A percentile compares a stretch with the other conserved stretches of the same genome.
Evolutionary conservation across 1,284 basidiomycete species (phyloP).

Genomic region (Coniferiporia weirii): DNA sequence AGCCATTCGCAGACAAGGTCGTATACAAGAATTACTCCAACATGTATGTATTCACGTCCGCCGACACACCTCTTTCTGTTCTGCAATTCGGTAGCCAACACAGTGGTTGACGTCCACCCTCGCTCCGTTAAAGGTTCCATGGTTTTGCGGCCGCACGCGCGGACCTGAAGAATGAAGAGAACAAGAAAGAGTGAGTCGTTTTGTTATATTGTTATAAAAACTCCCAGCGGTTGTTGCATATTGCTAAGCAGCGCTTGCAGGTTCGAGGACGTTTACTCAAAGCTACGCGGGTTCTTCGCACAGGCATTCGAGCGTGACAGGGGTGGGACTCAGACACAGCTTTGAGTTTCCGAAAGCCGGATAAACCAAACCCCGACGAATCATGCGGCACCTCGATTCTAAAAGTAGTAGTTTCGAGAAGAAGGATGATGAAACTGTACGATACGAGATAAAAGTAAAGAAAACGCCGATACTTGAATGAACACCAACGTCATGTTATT

Average conservation of each 20-base stretch:
- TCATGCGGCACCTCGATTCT: no score
- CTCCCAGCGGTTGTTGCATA: no score
- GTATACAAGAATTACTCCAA: conserved; percentile 50
- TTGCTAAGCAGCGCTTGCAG: conserved; percentile 24
- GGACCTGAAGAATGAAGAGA: conserved; percentile 56
- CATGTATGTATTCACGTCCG: conserved; percentile 33
- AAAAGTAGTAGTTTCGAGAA: no score
- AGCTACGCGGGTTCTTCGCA: conserved; percentile 47
- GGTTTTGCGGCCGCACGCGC: conserved; percentile 72
- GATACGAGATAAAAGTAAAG: no score
- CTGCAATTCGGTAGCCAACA: no score
- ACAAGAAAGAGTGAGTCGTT: conserved; percentile 51
- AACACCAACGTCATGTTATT: no score
- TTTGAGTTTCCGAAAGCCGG: neutral
- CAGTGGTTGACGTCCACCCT: neutral
- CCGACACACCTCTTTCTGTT: neutral
- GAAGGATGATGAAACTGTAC: no score
- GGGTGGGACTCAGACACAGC: conserved; percentile 7
- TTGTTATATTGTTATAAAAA: no score
- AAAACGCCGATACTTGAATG: no score
- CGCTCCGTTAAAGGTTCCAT: conserved; percentile 45
- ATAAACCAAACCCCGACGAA: no score
- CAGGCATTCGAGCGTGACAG: conserved; percentile 21
- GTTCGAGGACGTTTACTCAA: conserved; percentile 58
- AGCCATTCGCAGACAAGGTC: conserved; percentile 49